Evolutionary conservation across 164 flowering plant genomes (phyloP).

Genomic region (Magnolia sinica): DNA sequence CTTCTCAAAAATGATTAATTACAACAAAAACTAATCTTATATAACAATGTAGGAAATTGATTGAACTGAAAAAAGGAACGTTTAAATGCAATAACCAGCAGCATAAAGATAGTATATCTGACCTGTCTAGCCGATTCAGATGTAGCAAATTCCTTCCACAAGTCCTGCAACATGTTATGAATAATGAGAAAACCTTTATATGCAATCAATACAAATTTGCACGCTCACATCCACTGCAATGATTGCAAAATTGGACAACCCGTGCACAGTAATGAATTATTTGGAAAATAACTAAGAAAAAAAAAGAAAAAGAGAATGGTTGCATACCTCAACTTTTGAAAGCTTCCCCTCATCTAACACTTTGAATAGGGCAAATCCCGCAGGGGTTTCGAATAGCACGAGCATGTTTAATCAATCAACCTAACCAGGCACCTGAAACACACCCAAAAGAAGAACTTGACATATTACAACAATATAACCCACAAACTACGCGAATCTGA

Average conservation of each 20-base stretch:
- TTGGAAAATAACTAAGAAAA: neutral
- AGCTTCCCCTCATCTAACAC: constrained; percentile 89
- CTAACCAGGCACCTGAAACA: neutral
- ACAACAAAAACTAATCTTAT: neutral
- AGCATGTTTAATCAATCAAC: constrained; percentile 42
- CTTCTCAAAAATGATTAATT: neutral
- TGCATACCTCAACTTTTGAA: constrained; percentile 58
- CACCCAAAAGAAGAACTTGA: neutral
- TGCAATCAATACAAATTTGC: neutral
- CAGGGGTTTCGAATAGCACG: constrained; percentile 81
- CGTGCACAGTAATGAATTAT: neutral
- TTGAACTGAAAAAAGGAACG: neutral
- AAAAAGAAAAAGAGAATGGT: neutral
- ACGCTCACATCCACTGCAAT: neutral
- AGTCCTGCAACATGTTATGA: constrained; percentile 43
- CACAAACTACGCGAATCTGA: too few species aligned
- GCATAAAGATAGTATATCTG: neutral
- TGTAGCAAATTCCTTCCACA: constrained; percentile 62
- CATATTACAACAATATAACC: neutral
- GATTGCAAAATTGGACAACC: neutral
- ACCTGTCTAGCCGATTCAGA: constrained; percentile 80
- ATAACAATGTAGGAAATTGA: neutral
- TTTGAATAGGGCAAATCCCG: constrained; percentile 89
- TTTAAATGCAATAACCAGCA: neutral
- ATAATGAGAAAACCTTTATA: neutral